These are phyloP conservation scores for Theileria annulata DNA, from an alignment of 169 alveolate species.

Conservation along the genomic window DNA sequence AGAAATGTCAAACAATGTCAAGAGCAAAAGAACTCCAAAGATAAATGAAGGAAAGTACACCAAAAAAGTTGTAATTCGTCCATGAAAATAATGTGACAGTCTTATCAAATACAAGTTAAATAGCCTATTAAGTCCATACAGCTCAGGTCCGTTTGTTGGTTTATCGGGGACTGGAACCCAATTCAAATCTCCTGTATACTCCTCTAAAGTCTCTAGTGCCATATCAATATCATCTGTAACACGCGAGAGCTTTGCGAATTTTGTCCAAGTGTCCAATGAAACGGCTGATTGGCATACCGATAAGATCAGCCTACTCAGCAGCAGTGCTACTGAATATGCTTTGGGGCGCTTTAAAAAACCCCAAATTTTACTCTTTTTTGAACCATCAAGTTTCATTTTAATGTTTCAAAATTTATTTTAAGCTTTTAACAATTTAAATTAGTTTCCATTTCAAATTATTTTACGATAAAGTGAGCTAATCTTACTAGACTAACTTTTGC, in stretches of 20 bases:
- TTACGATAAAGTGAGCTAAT: no score
- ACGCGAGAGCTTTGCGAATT: constrained; percentile 12
- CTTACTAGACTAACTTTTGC: no score
- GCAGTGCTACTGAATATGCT: constrained; percentile 21
- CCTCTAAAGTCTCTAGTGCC: constrained; percentile 21
- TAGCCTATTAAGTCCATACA: constrained; percentile 26
- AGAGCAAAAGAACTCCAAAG: constrained; percentile 20
- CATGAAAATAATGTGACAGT: constrained; percentile 32
- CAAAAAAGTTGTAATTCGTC: constrained; percentile 11
- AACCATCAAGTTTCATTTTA: no score
- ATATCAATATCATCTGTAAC: constrained; percentile 13
- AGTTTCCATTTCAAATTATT: no score
- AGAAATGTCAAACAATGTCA: constrained; percentile 18
- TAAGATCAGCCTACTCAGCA: constrained; percentile 29
- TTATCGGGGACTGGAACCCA: constrained; percentile 36
- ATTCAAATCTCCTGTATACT: neutral
- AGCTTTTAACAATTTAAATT: no score
- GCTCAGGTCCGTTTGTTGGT: neutral
- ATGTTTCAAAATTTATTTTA: no score
- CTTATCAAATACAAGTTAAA: constrained; percentile 41
- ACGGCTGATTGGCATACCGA: constrained; percentile 47
- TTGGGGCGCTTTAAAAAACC: neutral
- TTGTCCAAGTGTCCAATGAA: constrained; percentile 31
- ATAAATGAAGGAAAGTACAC: constrained; percentile 17
- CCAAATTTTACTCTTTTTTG: no score